Percentiles rank a stretch among this genome's conserved stretches.
phyloP scores from a whole-genome alignment of 306 rosid genomes.

The Pyrus pyrifolia region DNA sequence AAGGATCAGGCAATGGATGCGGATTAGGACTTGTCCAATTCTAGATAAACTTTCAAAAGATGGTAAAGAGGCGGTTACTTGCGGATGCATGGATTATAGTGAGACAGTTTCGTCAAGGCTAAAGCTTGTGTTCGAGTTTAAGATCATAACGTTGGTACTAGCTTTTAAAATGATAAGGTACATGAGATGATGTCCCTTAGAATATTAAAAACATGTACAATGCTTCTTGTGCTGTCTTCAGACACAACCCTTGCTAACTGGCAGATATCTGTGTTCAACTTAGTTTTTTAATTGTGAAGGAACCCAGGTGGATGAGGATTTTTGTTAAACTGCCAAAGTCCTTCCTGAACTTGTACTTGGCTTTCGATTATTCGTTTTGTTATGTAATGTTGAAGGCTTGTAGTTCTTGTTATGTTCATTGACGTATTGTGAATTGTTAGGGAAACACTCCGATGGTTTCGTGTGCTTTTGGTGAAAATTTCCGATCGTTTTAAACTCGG shows the following conservation, averaged over 20 bases:
- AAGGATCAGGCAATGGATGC: slow-evolving; percentile 56
- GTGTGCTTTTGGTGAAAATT: too few relatives aligned
- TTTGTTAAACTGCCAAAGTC: too few relatives aligned
- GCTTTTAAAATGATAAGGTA: background rate
- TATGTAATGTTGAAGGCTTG: background rate
- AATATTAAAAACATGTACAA: background rate
- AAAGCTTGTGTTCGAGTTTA: background rate
- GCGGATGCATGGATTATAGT: background rate
- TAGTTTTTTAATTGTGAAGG: background rate
- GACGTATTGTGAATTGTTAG: too few relatives aligned
- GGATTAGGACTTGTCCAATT: slow-evolving; percentile 26
- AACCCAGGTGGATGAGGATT: too few relatives aligned
- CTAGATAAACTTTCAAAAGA: background rate
- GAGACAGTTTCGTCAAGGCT: background rate
- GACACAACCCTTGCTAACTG: background rate
- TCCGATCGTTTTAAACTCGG: too few relatives aligned
- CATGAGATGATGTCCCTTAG: background rate
- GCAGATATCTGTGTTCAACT: background rate
- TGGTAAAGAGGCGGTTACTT: background rate
- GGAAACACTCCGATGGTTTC: too few relatives aligned
- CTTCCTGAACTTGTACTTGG: background rate
- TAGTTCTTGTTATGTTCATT: too few relatives aligned
- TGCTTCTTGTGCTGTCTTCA: background rate
- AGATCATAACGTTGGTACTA: background rate
- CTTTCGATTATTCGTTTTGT: background rate